Conservation (phyloP, 495 filamentous ascomycete species). For the Hypomontagnella submonticulosa region DNA sequence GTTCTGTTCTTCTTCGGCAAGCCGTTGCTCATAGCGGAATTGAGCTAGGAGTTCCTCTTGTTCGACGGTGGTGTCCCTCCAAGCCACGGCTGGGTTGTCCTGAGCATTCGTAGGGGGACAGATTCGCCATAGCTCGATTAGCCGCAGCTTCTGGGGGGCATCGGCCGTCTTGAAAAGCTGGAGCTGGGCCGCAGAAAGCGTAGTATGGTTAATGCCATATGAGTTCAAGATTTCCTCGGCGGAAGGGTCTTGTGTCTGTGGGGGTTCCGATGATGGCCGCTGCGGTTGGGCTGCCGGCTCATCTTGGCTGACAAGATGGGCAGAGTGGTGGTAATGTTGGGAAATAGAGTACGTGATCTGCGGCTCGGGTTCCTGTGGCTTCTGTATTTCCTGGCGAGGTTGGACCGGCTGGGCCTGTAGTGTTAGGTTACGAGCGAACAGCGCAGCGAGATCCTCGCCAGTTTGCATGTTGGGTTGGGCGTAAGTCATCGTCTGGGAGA, state of each 20-base stretch:
- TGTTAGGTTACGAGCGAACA: slow-evolving; percentile 73
- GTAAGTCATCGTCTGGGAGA: slow-evolving; percentile 48
- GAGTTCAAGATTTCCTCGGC: slow-evolving; percentile 58
- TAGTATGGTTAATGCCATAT: slow-evolving; percentile 64
- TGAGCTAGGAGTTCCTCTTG: slow-evolving; percentile 62
- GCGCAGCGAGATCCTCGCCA: slow-evolving; percentile 73
- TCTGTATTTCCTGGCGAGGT: slow-evolving; percentile 41
- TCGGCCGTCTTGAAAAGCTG: slow-evolving; percentile 70
- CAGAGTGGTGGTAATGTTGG: slow-evolving; percentile 80
- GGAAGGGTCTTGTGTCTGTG: slow-evolving; percentile 55
- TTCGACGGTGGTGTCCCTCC: slow-evolving; percentile 60
- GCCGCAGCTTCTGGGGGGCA: slow-evolving; percentile 64
- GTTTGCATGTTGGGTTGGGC: slow-evolving; percentile 58
- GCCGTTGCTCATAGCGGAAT: slow-evolving; percentile 63
- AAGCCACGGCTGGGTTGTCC: slow-evolving; percentile 57
- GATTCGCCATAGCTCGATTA: slow-evolving; percentile 75
- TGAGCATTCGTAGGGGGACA: slow-evolving; percentile 60
- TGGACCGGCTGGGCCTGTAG: slow-evolving; percentile 56
- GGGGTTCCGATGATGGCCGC: slow-evolving; percentile 61
- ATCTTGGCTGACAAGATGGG: slow-evolving; percentile 59
- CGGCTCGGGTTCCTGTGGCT: slow-evolving; percentile 47
- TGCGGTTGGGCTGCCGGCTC: slow-evolving; percentile 47
- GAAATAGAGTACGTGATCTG: slow-evolving; percentile 72
- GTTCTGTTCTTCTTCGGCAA: slow-evolving; percentile 47
- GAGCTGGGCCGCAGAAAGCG: slow-evolving; percentile 67